Evolutionary conservation across 2,329 filamentous ascomycete genomes (phyloP).

Genomic region (Tothia fuscella): DNA sequence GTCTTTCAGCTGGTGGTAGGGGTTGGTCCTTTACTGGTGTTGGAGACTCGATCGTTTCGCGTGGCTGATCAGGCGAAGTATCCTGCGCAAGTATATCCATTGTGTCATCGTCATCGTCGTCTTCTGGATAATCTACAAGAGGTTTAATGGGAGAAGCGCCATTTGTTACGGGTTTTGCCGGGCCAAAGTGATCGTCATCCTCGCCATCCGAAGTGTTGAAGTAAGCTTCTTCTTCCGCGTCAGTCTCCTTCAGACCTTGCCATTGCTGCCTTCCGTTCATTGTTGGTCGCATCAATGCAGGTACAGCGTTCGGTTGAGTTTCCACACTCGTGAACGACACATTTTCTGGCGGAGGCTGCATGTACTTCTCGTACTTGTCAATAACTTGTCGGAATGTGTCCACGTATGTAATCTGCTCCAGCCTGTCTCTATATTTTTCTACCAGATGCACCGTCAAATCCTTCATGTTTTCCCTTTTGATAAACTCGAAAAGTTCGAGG

Average conservation of each 20-base stretch:
- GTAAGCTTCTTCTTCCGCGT: slow-evolving; percentile 81
- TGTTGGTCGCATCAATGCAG: too few species aligned
- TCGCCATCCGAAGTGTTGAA: slow-evolving; percentile 91
- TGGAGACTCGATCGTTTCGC: slow-evolving; percentile 17
- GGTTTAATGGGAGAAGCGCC: slow-evolving; percentile 52
- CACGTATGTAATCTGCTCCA: slow-evolving; percentile 68
- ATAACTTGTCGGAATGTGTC: slow-evolving; percentile 73
- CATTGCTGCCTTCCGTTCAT: slow-evolving; percentile 47
- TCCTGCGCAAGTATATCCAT: slow-evolving; percentile 36
- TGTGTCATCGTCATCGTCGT: slow-evolving; percentile 63
- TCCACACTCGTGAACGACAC: slow-evolving; percentile 60
- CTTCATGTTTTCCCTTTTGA: slow-evolving; percentile 68
- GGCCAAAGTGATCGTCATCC: slow-evolving; percentile 32
- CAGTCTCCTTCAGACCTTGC: slow-evolving; percentile 68
- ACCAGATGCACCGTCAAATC: slow-evolving; percentile 74
- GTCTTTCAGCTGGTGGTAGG: slow-evolving; percentile 53
- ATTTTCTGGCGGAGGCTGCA: slow-evolving; percentile 45
- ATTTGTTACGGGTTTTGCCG: slow-evolving; percentile 31
- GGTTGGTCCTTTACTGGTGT: slow-evolving; percentile 18
- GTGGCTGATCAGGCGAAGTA: slow-evolving; percentile 11
- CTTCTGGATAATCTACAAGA: slow-evolving; percentile 84
- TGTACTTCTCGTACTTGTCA: slow-evolving; percentile 58
- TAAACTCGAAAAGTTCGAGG: slow-evolving; percentile 84
- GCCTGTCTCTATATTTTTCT: slow-evolving; percentile 66
- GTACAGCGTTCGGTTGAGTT: slow-evolving; percentile 33